Conservation (phyloP, 1,284 basidiomycete species). For the Ustilago crameri region DNA sequence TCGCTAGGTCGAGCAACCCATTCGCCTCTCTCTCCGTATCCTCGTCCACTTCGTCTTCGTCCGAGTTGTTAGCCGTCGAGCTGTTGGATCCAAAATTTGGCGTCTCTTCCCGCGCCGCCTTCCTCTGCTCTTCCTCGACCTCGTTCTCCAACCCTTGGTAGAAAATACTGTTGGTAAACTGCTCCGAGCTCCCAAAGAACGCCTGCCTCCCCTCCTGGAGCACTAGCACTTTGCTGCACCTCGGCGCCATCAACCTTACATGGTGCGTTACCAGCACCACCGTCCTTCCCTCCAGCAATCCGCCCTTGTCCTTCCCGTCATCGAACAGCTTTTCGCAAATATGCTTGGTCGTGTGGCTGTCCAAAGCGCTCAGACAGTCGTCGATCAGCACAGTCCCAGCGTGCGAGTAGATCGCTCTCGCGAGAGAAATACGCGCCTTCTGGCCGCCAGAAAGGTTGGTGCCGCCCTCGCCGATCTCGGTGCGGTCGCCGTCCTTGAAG, state of each 20-base stretch:
- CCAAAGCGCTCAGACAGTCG: slow-evolving; percentile 77
- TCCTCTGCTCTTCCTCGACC: slow-evolving; percentile 61
- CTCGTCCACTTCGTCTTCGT: slow-evolving; percentile 25
- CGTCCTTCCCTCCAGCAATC: slow-evolving; percentile 41
- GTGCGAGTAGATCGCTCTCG: slow-evolving; percentile 77
- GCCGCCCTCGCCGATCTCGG: slow-evolving; percentile 73
- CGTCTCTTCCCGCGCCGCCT: slow-evolving; percentile 36
- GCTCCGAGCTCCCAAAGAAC: slow-evolving; percentile 75
- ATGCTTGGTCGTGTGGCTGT: slow-evolving; percentile 58
- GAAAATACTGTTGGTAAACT: slow-evolving; percentile 72
- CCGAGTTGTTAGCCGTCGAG: slow-evolving; percentile 29
- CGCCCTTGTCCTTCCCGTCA: slow-evolving; percentile 45
- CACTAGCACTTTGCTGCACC: slow-evolving; percentile 75
- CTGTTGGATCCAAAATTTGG: slow-evolving; percentile 27
- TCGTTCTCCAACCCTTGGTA: slow-evolving; percentile 72
- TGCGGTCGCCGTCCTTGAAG: slow-evolving; percentile 79
- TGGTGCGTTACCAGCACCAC: slow-evolving; percentile 68
- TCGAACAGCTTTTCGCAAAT: slow-evolving; percentile 65
- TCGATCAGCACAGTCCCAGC: slow-evolving; percentile 77
- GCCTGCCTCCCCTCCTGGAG: slow-evolving; percentile 77
- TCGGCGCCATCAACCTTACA: slow-evolving; percentile 72
- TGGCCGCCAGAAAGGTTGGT: slow-evolving; percentile 72
- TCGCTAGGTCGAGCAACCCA: slow-evolving; percentile 1
- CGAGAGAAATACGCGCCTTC: slow-evolving; percentile 78
- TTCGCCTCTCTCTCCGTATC: slow-evolving; percentile 15